Evolutionary conservation across 208 protist species (phyloP).

Genomic region (Acanthamoeba sp.): DNA sequence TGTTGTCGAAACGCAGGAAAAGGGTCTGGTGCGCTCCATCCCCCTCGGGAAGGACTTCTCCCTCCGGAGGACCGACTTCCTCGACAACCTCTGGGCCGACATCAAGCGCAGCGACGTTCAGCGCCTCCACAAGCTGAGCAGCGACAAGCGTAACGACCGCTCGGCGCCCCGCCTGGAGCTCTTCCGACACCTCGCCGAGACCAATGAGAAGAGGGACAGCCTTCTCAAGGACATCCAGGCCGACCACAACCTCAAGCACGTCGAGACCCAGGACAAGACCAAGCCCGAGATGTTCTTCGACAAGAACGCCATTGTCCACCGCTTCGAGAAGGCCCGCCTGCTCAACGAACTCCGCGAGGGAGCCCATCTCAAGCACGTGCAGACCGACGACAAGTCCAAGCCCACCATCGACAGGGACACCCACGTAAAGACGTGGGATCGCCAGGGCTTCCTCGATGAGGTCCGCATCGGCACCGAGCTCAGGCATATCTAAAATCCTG

Average conservation of each 20-base stretch:
- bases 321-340: conserved; percentile 16
- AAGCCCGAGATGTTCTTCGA: conserved; percentile 30
- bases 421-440: conserved; percentile 20
- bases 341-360: conserved; percentile 19
- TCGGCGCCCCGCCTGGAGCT: conserved; percentile 1
- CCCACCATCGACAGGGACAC: conserved; percentile 18
- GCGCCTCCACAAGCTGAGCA: not conserved
- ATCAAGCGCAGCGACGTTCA: not conserved
- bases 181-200: not conserved
- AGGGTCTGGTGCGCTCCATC: not conserved
- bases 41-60: not conserved
- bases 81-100: not conserved
- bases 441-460: not conserved
- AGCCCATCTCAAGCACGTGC: conserved; percentile 44
- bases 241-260: conserved; percentile 19
- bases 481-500: not conserved
- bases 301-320: not conserved
- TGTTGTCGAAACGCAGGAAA: not conserved
- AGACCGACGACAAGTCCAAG: conserved; percentile 15
- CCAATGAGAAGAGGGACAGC: not conserved
- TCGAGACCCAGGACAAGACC: conserved; percentile 54
- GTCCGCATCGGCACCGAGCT: conserved; percentile 34
- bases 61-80: no score
- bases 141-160: not conserved
- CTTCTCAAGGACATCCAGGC: not conserved